Percentiles rank a stretch among this genome's conserved stretches.
Evolutionary conservation across 148 eudicot species (phyloP).

Genomic region (Rhododendron vialii): DNA sequence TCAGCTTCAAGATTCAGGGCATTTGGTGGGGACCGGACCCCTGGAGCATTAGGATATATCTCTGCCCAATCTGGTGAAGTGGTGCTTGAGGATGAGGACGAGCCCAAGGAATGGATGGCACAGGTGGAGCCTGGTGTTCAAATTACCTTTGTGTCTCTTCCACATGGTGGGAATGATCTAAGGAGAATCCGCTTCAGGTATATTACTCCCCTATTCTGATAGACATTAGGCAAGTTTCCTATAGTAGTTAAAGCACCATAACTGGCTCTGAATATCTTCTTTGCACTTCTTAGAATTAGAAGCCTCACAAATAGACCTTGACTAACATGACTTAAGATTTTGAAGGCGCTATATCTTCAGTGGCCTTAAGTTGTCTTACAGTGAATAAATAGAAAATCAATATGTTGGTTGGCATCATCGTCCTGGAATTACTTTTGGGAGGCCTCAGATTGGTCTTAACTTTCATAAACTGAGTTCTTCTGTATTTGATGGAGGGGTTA

Average conservation of each 20-base stretch:
- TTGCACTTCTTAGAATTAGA: conserved; percentile 5
- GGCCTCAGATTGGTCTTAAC: not conserved
- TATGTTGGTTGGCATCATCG: not conserved
- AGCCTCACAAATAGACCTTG: not conserved
- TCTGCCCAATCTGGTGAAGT: conserved; percentile 52
- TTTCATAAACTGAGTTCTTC: not conserved
- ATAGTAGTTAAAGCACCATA: not conserved
- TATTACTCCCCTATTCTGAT: not conserved
- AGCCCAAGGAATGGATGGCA: conserved; percentile 97
- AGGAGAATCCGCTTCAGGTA: conserved; percentile 97
- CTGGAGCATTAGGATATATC: conserved; percentile 43
- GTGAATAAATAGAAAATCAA: not conserved
- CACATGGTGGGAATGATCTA: conserved; percentile 89
- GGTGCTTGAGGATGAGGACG: conserved; percentile 69
- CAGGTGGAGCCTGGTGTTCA: conserved; percentile 99
- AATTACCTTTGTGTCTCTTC: conserved; percentile 87
- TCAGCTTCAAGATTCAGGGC: conserved; percentile 54
- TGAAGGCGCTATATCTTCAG: conserved; percentile 38
- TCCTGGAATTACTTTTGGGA: not conserved
- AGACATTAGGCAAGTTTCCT: not conserved
- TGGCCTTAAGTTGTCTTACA: not conserved
- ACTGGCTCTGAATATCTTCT: not conserved
- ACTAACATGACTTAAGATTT: not conserved
- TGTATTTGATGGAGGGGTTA: not conserved
- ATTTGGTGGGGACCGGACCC: conserved; percentile 38